Evolutionary conservation across 768 basidiomycete genomes (phyloP), one percentile per base, ranked within the genome.

Genomic region (Exidia glandulosa): DNA sequence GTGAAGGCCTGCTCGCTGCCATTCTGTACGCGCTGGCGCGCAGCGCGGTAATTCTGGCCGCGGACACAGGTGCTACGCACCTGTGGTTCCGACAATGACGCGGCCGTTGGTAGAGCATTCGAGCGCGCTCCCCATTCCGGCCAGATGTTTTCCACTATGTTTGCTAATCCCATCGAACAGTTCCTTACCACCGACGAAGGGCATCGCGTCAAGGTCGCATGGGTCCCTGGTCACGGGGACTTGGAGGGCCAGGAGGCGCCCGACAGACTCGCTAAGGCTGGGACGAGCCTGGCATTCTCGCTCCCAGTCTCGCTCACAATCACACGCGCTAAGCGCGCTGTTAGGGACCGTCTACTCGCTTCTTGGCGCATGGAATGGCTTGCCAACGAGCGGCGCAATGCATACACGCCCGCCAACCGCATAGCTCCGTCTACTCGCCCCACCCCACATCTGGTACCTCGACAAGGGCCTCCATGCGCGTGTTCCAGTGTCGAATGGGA

Each of bases 401-500:
- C 19, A 12, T 37, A 37, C 19, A 37, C 36, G 36, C 36, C 36
- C 36, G 36, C 36, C 10, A 37, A 37, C 36, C 36, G 36, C 10
- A 37, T 37, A 12, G 12, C 36, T 37, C 36, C 36, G 12, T 37
- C 36, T 12, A 37, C 36, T 37, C 36, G 36, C 36, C 36, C 36
- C 36, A 37, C 36, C 36, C 36, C 10, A 12, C 36, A 37, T 37
- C 36, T 37, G 36, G 12, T 10, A 10, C 12, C 36, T 37, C 36
- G 36, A 37, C 36, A 37, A 12, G 36, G 36, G 36, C 36, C 36
- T 37, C 19, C 19, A 37, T 37, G 36, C 55, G 67, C 6, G 36
- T 68, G 1, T 54, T 66, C 2, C 71, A 69, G 54, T 68, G 66
- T 60, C 60, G 65, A 6, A 71, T 64, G 7, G 68, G 70, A 3